Base-by-base conservation (phyloP, 768 basidiomycete species). In the Cyclocybe aegerita region DNA sequence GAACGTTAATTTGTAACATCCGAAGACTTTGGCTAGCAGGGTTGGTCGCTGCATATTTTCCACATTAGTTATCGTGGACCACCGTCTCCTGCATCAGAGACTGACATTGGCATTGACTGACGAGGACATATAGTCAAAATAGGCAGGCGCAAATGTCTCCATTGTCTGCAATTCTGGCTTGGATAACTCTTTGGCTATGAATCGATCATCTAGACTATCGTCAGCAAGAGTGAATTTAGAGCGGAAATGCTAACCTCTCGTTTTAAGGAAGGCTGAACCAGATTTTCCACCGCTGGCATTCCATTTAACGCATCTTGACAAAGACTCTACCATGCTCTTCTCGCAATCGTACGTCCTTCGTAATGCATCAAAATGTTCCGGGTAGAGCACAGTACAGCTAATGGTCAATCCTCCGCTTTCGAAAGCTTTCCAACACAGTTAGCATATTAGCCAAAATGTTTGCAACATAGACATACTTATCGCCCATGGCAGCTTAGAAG, bases 41-140 rank as follows among this genome's bases (percentile, higher is more conserved):
- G 96, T 98, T 0, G 96, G 96, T 10, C 93, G 89, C 92, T 96
- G 15, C 16, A 30, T 29, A 10, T 16, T 14, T 7, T 17, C 17
- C 9, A n/a, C 4, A 39, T 3, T 17, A 33, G 14, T 23, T 5
- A 23, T 23, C 23, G 23, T 23, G 23, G 3, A 23, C 23, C 5
- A 23, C 23, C 23, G 5, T 23, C 23, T 39, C 39, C 2, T 32
- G 40, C 46, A 34, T 53, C 52, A 36, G 38, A 52, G 8, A 71
- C 88, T 50, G 32, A 95, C 94, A 57, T 90, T 83, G 34, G 86
- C 86, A 45, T 84, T 81, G 11, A 97, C 85, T 2, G 93, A 90
- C n/a, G 90, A 92, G 1, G 93, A 90, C 88, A 98, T 95, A 65
- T 98, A 99, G 54, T 95, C 90, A 61, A 99, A 98, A 67, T 99